phyloP scores from a whole-genome alignment of 2,329 filamentous ascomycete species.

The Colletotrichum abscissum region DNA sequence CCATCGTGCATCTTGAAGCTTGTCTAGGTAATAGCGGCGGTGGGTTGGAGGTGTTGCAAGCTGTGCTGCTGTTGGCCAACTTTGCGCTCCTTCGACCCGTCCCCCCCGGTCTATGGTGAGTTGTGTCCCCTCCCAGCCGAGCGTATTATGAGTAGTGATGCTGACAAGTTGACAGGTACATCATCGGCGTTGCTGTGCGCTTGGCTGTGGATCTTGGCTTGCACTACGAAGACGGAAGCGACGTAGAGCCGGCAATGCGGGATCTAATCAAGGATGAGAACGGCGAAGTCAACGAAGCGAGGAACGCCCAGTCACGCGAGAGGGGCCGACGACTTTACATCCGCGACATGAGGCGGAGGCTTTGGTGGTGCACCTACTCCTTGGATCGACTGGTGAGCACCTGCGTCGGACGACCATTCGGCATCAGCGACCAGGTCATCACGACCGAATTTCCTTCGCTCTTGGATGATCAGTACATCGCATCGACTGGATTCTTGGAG shows the following conservation, averaged over 20 bases:
- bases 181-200: constrained; percentile 91
- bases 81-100: constrained; percentile 93
- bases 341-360: constrained; percentile 83
- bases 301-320: constrained; percentile 49
- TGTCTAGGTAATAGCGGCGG: constrained; percentile 88
- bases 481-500: constrained; percentile 77
- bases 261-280: constrained; percentile 45
- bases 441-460: constrained; percentile 94
- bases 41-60: constrained; percentile 92
- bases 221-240: constrained; percentile 88
- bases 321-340: constrained; percentile 83
- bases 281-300: constrained; percentile 38
- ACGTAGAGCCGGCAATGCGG: constrained; percentile 67
- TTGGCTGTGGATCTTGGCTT: constrained; percentile 91
- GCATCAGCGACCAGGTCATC: constrained; percentile 95
- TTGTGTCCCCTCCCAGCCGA: constrained; percentile 12
- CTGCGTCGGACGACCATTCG: constrained; percentile 92
- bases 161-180: constrained; percentile 68
- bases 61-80: constrained; percentile 89
- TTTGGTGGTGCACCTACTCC: constrained; percentile 98
- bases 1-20: constrained; percentile 89
- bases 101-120: constrained; percentile 87
- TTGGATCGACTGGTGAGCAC: constrained; percentile 95
- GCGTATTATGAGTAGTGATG: background rate
- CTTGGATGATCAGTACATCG: constrained; percentile 90